Evolutionary conservation across 192 early-diverging fungal genomes (phyloP).

Genomic region (Gigaspora rosea): DNA sequence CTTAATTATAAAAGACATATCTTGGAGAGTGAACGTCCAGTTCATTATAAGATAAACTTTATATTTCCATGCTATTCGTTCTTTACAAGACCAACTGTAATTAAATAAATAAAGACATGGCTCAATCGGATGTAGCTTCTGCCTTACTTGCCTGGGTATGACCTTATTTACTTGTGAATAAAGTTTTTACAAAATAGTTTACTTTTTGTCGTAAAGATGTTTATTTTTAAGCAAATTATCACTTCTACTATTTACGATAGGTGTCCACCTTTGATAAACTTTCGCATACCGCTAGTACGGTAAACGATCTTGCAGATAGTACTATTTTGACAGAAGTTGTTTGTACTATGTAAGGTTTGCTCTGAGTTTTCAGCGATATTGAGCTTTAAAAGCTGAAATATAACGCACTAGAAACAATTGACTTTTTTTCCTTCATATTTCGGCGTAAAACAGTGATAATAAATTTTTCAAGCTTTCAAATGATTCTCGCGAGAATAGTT

Average conservation of each 20-base stretch:
- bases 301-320: slow-evolving; percentile 79
- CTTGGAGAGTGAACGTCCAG: neutral
- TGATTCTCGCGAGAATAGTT: slow-evolving; percentile 85
- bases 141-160: slow-evolving; percentile 48
- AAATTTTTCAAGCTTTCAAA: slow-evolving; percentile 86
- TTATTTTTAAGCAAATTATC: neutral
- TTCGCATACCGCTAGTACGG: slow-evolving; percentile 43
- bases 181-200: neutral
- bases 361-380: slow-evolving; percentile 51
- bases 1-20: neutral
- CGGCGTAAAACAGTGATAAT: slow-evolving; percentile 63
- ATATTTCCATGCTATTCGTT: neutral
- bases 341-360: neutral
- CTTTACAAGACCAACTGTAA: neutral
- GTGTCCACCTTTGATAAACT: slow-evolving; percentile 66
- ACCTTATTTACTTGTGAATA: neutral
- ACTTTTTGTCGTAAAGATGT: neutral
- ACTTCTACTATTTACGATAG: slow-evolving; percentile 33
- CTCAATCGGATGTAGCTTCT: neutral
- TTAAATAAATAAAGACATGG: neutral
- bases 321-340: slow-evolving; percentile 70
- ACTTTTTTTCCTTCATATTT: slow-evolving; percentile 15
- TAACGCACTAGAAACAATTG: neutral
- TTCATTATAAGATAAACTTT: neutral
- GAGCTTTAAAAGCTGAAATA: slow-evolving; percentile 69